Conservation (phyloP, 1,139 yeast genomes). For the Saccharomyces hybrid region DNA sequence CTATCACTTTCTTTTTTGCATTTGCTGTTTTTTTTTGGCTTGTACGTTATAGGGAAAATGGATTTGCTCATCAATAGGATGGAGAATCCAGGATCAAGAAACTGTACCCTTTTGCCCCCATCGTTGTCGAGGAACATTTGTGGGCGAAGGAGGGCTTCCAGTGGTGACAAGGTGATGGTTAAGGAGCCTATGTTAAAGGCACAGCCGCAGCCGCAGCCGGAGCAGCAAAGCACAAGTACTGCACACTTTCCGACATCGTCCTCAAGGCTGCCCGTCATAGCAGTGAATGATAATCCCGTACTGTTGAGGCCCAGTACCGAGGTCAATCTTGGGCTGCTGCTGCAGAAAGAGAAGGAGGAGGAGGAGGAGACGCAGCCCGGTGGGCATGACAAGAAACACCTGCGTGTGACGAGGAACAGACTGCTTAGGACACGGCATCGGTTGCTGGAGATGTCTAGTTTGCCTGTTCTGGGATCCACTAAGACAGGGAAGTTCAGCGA, state of each 20-base stretch:
- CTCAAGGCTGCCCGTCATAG: neutral
- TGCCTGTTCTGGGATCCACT: neutral
- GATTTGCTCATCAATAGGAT: conserved; percentile 10
- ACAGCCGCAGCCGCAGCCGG: neutral
- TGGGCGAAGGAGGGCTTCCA: neutral
- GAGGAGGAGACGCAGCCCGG: conserved; percentile 2
- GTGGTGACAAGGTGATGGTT: neutral
- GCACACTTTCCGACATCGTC: conserved; percentile 1
- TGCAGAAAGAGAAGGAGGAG: conserved; percentile 1
- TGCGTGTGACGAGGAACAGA: conserved; percentile 5
- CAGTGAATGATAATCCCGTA: conserved; percentile 4
- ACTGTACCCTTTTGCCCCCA: neutral
- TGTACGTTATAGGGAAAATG: conserved; percentile 4
- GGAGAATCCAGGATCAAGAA: conserved; percentile 9
- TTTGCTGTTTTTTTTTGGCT: neutral
- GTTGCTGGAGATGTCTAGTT: neutral
- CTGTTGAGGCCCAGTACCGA: conserved; percentile 1
- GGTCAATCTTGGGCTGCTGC: neutral
- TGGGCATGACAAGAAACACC: conserved; percentile 1
- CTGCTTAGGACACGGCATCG: conserved; percentile 4
- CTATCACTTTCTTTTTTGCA: neutral
- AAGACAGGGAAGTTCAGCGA: conserved; percentile 15
- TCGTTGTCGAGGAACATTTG: neutral
- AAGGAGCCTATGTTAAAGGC: neutral
- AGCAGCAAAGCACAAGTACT: neutral